phyloP scores from a whole-genome alignment of 1,139 yeast species.

The Maudiozyma humilis region DNA sequence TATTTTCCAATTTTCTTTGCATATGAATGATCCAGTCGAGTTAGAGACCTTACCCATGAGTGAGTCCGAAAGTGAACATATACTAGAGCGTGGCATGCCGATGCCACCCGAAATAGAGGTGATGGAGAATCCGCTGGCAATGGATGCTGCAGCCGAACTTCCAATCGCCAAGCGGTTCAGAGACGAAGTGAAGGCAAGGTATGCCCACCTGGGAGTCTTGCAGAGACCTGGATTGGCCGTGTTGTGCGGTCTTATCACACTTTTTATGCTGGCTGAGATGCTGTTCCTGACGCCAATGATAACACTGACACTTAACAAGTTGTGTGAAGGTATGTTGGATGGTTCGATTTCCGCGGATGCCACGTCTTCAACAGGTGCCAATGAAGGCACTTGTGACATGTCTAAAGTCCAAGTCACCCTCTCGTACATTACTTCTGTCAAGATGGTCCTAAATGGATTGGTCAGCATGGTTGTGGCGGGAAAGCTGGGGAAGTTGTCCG shows the following conservation, averaged over 20 bases:
- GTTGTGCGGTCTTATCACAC: slow-evolving; percentile 22
- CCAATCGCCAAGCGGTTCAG: slow-evolving; percentile 4
- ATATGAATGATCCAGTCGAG: background rate
- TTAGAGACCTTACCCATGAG: background rate
- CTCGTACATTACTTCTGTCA: slow-evolving; percentile 21
- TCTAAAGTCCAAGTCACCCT: slow-evolving; percentile 27
- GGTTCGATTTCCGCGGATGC: background rate
- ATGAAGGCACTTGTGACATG: slow-evolving; percentile 15
- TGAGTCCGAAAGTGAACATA: background rate
- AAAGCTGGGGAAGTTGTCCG: slow-evolving; percentile 50
- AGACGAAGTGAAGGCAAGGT: slow-evolving; percentile 15
- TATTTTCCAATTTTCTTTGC: background rate
- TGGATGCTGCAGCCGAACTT: background rate
- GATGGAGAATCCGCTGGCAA: background rate
- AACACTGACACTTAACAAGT: slow-evolving; percentile 23
- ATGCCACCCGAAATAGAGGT: background rate
- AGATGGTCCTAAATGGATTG: slow-evolving; percentile 17
- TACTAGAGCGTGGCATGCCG: background rate
- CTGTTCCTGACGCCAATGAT: slow-evolving; percentile 28
- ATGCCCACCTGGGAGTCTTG: slow-evolving; percentile 10
- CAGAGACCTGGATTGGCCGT: slow-evolving; percentile 29
- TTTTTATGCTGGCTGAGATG: slow-evolving; percentile 21
- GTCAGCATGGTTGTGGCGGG: slow-evolving; percentile 26
- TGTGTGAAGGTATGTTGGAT: slow-evolving; percentile 22
- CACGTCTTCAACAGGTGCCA: background rate